Evolutionary conservation across 495 filamentous ascomycete species (phyloP), one percentile per base, ranked within the genome.

Genomic region (Penicillium nucicola): DNA sequence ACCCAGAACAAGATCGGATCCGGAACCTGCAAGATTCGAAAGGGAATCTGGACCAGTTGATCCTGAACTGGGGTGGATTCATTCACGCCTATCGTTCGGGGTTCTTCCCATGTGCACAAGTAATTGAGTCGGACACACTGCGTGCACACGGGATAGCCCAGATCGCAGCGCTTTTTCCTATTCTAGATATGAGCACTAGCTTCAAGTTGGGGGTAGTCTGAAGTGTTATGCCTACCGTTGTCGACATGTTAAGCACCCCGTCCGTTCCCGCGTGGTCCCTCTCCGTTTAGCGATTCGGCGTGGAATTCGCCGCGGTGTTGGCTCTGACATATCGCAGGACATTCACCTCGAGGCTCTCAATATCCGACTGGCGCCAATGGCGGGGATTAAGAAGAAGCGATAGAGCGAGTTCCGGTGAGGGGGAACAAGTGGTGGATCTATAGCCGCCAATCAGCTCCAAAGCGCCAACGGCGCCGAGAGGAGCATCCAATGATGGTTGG

Each of bases 171-270:
- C 41, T 54, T 54, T 34, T 54, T 54, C 12, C 52, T 54, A 40
- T 6, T 32, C 9, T 4, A 11, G 5, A 22, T 6, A 14, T 42
- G 38, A 17, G 11, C 28, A 30, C n/a, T 4, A 1, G 20, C 22
- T 17, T 23, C 31, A 5, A 41, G 5, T n/a, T 18, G 14, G 2
- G 12, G 36, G 17, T 19, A n/a, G n/a, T 13, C 3, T 15, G 25
- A 3, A 11, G 18, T 36, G 32, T 32, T 7, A 6, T 2, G 25
- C 20, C 31, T 42, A 54, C 52, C 52, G 35, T 25, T 54, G 52
- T n/a, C 52, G 52, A 40, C 52, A 54, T n/a, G 52, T 54, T 32
- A 54, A 28, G 15, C 52, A 54, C 20, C 52, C 52, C 33, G 52
- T 54, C 18, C 52, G 31, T 22, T 54, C 52, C n/a, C 52, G 52